phyloP scores from a whole-genome alignment of 148 eudicot genomes.

The Talinum fruticosum region DNA sequence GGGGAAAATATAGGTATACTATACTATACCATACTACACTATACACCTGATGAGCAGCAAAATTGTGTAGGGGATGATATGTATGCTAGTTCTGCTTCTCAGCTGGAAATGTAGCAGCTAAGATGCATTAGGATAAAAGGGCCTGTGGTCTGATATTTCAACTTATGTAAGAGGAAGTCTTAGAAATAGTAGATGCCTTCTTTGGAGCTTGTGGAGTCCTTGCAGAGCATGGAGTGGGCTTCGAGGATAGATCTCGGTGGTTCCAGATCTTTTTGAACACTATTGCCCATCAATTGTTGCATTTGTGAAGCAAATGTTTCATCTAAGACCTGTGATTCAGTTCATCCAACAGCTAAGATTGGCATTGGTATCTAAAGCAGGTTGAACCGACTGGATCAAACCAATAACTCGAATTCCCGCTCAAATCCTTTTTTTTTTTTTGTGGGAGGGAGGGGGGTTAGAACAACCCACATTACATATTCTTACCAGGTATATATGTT shows the following conservation, averaged over 20 bases:
- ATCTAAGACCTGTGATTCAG: constrained; percentile 49
- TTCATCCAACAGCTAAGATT: background rate
- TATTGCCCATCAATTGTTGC: constrained; percentile 48
- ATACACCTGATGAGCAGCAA: background rate
- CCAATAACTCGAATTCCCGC: background rate
- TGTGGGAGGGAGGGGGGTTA: background rate
- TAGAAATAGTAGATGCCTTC: constrained; percentile 26
- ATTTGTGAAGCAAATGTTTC: constrained; percentile 68
- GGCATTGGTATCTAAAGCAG: background rate
- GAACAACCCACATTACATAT: background rate
- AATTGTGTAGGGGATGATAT: background rate
- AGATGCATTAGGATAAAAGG: constrained; percentile 2
- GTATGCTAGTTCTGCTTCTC: background rate
- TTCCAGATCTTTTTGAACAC: constrained; percentile 58
- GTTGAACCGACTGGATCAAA: background rate
- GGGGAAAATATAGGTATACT: background rate
- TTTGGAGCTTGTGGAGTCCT: constrained; percentile 44
- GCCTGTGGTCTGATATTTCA: background rate
- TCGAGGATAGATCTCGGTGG: constrained; percentile 64
- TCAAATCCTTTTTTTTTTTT: no score
- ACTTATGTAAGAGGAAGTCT: background rate
- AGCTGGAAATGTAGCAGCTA: constrained; percentile 10
- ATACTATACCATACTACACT: background rate
- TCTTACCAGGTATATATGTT: background rate
- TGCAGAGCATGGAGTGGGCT: constrained; percentile 66